Evolutionary conservation across 2,329 filamentous ascomycete species (phyloP).

Genomic region (Nothomitra cinnamomea): DNA sequence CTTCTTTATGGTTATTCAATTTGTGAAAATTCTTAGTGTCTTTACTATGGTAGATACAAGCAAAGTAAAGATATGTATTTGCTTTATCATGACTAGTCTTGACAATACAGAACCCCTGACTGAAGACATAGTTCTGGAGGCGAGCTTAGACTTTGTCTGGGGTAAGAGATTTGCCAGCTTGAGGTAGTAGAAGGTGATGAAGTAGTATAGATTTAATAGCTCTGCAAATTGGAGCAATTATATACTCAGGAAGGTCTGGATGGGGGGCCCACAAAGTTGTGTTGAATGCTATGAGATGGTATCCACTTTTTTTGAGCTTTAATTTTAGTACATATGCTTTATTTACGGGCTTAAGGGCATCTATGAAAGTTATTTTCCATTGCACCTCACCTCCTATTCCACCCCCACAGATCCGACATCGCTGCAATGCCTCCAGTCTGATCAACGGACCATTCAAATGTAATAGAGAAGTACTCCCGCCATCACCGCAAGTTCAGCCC

Average conservation of each 20-base stretch:
- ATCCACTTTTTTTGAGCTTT: too few species aligned
- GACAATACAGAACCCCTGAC: too few species aligned
- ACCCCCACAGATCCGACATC: too few species aligned
- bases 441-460: too few species aligned
- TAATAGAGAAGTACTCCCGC: too few species aligned
- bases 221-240: not conserved
- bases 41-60: not conserved
- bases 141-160: not conserved
- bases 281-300: too few species aligned
- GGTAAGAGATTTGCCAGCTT: not conserved
- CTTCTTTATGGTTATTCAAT: not conserved
- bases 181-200: not conserved
- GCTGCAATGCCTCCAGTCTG: too few species aligned
- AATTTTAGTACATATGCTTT: too few species aligned
- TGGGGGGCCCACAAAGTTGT: not conserved
- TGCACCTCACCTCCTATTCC: too few species aligned
- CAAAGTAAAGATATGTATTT: not conserved
- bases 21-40: not conserved
- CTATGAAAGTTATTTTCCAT: too few species aligned
- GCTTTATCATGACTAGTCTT: not conserved
- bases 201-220: not conserved
- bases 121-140: not conserved
- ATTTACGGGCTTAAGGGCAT: too few species aligned
- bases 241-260: not conserved
- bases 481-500: too few species aligned